phyloP scores from a whole-genome alignment of 1,284 basidiomycete genomes.

The Sphaerobolus stellatus region DNA sequence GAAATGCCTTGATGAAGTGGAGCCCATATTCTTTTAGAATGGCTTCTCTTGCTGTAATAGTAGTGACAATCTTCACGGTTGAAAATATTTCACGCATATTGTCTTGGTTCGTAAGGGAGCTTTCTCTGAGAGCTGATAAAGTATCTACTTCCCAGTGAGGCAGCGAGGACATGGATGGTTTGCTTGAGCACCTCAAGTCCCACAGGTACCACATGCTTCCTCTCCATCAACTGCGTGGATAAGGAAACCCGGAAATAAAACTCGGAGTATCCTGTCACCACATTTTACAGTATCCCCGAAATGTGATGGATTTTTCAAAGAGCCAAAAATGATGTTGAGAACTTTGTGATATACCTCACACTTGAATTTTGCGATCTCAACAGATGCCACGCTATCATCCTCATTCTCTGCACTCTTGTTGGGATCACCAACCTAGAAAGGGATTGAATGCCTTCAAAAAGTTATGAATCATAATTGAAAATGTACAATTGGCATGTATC shows the following conservation, averaged over 20 bases:
- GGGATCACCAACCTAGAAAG: conserved; percentile 20
- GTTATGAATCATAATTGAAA: not conserved
- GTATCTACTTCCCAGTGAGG: conserved; percentile 22
- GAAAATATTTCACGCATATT: too few species aligned
- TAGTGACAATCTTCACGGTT: too few species aligned
- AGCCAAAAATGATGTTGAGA: conserved; percentile 19
- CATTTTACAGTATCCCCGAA: conserved; percentile 25
- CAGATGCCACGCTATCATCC: conserved; percentile 7
- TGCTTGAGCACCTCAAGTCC: conserved; percentile 20
- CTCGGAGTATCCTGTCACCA: conserved; percentile 19
- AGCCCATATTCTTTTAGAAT: not conserved
- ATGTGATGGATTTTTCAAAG: conserved; percentile 20
- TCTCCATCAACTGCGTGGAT: conserved; percentile 31
- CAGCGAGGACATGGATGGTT: conserved; percentile 30
- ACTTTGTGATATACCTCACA: conserved; percentile 29
- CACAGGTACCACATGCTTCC: conserved; percentile 27
- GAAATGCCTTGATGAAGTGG: not conserved
- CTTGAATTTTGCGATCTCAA: conserved; percentile 26
- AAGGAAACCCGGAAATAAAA: conserved; percentile 27
- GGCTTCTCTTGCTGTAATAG: too few species aligned
- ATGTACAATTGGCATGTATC: conserved; percentile 26
- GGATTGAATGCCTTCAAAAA: not conserved
- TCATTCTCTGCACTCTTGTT: conserved; percentile 19
- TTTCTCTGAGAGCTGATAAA: conserved; percentile 14
- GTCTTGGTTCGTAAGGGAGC: not conserved